Evolutionary conservation across 257 asterid genomes (phyloP).

Genomic region (Solanum neorickii): DNA sequence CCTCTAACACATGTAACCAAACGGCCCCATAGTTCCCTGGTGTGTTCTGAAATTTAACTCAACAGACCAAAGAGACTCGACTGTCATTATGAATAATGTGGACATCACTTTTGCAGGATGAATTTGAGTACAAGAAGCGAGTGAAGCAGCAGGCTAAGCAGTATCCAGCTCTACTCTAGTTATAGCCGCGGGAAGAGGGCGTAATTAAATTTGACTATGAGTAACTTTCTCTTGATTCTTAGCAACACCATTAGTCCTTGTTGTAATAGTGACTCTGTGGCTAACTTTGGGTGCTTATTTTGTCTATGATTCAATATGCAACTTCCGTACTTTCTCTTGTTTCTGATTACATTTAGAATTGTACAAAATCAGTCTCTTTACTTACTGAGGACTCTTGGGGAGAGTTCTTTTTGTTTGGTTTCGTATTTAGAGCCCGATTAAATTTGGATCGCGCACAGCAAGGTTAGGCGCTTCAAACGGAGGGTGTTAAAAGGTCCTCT

Average conservation of each 20-base stretch:
- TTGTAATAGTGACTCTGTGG: not conserved
- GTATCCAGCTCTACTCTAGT: slow-evolving; percentile 15
- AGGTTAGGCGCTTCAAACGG: not conserved
- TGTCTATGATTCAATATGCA: not conserved
- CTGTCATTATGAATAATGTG: not conserved
- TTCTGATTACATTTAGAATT: not conserved
- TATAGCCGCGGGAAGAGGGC: not conserved
- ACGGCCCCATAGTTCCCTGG: not conserved
- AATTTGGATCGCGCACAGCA: not conserved
- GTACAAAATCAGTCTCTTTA: not conserved
- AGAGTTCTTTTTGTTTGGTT: not conserved
- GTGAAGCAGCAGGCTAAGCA: slow-evolving; percentile 31
- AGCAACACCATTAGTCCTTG: not conserved
- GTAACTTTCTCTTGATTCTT: not conserved
- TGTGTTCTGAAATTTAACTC: not conserved
- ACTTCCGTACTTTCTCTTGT: not conserved
- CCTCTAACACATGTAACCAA: not conserved
- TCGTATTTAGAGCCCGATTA: no score
- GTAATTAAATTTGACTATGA: not conserved
- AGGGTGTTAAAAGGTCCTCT: not conserved
- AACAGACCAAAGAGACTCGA: not conserved
- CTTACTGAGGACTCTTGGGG: not conserved
- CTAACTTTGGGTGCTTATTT: not conserved
- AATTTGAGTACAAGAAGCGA: slow-evolving; percentile 22
- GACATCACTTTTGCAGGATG: slow-evolving; percentile 15